Conservation (phyloP, 2,329 filamentous ascomycete genomes). For the Colletotrichum cordylinicola region DNA sequence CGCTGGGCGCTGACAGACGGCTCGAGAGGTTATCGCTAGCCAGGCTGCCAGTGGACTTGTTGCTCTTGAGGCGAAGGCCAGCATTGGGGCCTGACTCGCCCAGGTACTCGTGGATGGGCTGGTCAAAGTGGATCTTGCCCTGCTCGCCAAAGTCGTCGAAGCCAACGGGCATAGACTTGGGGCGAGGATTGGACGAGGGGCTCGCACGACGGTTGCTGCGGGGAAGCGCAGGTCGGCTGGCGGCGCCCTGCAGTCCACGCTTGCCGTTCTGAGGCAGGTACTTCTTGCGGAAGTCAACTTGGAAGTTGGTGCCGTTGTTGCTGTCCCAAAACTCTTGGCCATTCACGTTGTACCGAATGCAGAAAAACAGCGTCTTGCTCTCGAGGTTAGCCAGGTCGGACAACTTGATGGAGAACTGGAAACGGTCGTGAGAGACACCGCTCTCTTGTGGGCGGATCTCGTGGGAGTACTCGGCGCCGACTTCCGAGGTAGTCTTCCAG, state of each 20-base stretch:
- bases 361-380: conserved; percentile 90
- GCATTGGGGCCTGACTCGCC: conserved; percentile 62
- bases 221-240: conserved; percentile 62
- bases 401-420: conserved; percentile 93
- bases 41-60: conserved; percentile 67
- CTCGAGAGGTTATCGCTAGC: conserved; percentile 66
- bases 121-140: conserved; percentile 62
- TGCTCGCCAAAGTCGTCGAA: conserved; percentile 76
- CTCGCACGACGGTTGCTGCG: conserved; percentile 67
- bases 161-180: conserved; percentile 61
- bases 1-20: conserved; percentile 60
- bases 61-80: conserved; percentile 73
- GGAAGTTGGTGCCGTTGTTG: conserved; percentile 86
- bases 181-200: conserved; percentile 47
- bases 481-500: conserved; percentile 98
- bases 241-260: conserved; percentile 55
- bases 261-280: conserved; percentile 66
- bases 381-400: conserved; percentile 91
- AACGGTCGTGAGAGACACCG: conserved; percentile 78
- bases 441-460: conserved; percentile 50
- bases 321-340: conserved; percentile 96
- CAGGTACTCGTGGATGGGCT: conserved; percentile 66
- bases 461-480: conserved; percentile 82
- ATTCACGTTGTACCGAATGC: conserved; percentile 84
- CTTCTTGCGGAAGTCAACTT: conserved; percentile 91